Conservation (phyloP, 345 rosid genomes). For the Excoecaria agallocha region DNA sequence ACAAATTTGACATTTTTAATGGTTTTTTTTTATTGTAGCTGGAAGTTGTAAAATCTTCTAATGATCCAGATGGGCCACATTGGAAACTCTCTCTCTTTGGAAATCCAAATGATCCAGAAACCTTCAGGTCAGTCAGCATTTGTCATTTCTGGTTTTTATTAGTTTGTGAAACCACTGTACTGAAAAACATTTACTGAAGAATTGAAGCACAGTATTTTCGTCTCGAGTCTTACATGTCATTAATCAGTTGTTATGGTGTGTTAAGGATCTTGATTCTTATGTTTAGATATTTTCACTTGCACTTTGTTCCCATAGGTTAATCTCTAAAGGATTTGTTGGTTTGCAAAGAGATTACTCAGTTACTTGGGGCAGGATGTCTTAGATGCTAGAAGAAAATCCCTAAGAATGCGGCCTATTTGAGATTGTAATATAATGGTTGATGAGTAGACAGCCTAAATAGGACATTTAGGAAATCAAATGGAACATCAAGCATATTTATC, state of each 20-base stretch:
- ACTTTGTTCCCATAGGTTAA: background rate
- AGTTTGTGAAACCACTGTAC: background rate
- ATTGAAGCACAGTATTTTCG: background rate
- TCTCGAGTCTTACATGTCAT: background rate
- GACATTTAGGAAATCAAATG: background rate
- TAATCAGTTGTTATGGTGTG: too few species aligned
- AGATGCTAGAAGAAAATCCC: background rate
- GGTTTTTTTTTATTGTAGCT: constrained; percentile 43
- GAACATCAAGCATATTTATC: background rate
- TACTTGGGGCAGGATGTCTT: background rate
- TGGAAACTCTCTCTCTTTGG: constrained; percentile 96
- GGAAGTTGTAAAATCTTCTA: constrained; percentile 80
- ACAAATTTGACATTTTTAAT: background rate
- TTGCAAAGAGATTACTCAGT: background rate
- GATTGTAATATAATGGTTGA: background rate
- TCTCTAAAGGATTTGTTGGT: background rate
- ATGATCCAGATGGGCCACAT: constrained; percentile 75
- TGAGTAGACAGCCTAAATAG: background rate
- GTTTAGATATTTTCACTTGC: background rate
- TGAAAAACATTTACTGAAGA: background rate
- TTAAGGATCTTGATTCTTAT: background rate
- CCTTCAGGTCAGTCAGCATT: constrained; percentile 67
- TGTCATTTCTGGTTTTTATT: constrained; percentile 2
- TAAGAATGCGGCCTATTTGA: background rate
- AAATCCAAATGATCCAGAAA: constrained; percentile 91